Evolutionary conservation across 768 basidiomycete species (phyloP), one percentile per base, ranked within the genome.

Genomic region (Leccinum variicolor): DNA sequence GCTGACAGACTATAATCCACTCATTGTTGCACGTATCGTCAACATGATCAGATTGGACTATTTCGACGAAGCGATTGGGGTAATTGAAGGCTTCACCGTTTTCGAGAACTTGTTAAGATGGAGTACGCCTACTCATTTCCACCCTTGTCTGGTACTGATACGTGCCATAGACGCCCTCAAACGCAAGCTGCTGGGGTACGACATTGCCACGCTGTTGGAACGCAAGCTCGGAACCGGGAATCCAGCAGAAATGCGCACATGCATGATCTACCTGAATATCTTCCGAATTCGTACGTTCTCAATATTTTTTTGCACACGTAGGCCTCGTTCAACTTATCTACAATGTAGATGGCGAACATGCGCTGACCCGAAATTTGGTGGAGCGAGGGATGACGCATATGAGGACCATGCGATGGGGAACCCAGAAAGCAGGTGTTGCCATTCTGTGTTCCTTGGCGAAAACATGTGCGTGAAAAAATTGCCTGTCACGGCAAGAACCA

Each of bases 41-140:
- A 64, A 66, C 14, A 67, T 67, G 66, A 62, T 67, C 5, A 55
- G 62, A 49, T 26, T 66, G 46, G 62, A 64, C 53, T 64, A 62
- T 45, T 67, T 67, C 43, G 66, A 67, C n/a, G 66, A 67, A n/a
- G 65, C 66, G 2, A 47, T 67, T 15, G 66, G 66, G 21, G 25
- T 62, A n/a, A 50, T 54, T 1, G 65, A 62, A 46, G 66, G 66
- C 5, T 66, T 62, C 36, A 55, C 53, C n/a, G 54, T 62, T 10
- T 64, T 64, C n/a, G 51, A 54, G 34, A 52, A 59, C 9, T 34
- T 64, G 46, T n/a, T 64, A 39, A 54, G 15, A 50, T 53, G 55
- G 19, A 46, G 62, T 64, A 50, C 26, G 36, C 21, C 5, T 23
- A 31, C 11, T 7, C 11, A 5, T 29, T 39, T 14, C 45, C 4